A percentile compares a stretch with the other conserved stretches of the same genome.
Conservation (phyloP, 2,329 filamentous ascomycete species). For the Fusarium penzigii region DNA sequence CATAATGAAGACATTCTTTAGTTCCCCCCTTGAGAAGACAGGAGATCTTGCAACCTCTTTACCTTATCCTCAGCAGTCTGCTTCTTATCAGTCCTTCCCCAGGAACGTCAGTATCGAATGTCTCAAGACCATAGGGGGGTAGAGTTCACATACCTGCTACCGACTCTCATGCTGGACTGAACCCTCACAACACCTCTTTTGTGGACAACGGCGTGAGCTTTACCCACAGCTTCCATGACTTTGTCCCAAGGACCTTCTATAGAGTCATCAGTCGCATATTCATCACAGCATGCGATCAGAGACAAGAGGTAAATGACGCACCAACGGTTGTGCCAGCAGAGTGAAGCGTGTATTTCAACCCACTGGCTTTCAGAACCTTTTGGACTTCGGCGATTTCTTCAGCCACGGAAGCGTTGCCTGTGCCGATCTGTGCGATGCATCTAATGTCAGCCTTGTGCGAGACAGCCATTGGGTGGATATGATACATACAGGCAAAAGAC, state of each 20-base stretch:
- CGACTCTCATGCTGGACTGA: conserved; percentile 85
- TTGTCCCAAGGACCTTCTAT: conserved; percentile 89
- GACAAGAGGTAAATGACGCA: conserved; percentile 45
- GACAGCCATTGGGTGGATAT: neutral
- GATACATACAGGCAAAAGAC: conserved; percentile 72
- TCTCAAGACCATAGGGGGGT: neutral
- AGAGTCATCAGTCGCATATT: neutral
- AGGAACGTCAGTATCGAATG: conserved; percentile 1
- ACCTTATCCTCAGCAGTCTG: conserved; percentile 84
- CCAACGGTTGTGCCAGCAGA: conserved; percentile 91
- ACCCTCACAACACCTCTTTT: conserved; percentile 76
- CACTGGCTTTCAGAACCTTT: conserved; percentile 76
- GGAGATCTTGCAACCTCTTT: conserved; percentile 54
- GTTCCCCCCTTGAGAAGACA: conserved; percentile 32
- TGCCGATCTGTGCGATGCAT: conserved; percentile 65
- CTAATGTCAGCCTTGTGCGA: conserved; percentile 4
- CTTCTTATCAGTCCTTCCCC: conserved; percentile 74
- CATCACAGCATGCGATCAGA: neutral
- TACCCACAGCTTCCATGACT: conserved; percentile 82
- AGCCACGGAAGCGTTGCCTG: conserved; percentile 72
- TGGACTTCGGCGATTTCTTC: conserved; percentile 89
- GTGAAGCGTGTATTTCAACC: conserved; percentile 85
- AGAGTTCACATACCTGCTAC: conserved; percentile 62
- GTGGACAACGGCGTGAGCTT: conserved; percentile 79
- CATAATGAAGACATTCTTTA: conserved; percentile 2